Percentiles rank a stretch among this genome's conserved stretches.
Conservation (phyloP, 306 rosid genomes). For the Inga leiocalycina region DNA sequence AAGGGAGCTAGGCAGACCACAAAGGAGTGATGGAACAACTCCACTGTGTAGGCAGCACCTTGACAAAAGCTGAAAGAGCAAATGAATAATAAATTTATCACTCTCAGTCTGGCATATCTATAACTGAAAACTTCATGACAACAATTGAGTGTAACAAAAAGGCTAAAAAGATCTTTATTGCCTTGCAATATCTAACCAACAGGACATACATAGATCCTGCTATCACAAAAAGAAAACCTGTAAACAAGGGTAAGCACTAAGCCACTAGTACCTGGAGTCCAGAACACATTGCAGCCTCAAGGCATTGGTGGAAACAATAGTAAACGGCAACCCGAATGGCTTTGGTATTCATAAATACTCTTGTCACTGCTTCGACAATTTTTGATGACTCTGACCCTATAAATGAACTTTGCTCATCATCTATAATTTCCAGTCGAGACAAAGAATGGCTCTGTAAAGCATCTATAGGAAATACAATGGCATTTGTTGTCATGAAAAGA, state of each 20-base stretch:
- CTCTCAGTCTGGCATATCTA: background rate
- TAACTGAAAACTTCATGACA: slow-evolving; percentile 16
- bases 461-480: slow-evolving; percentile 67
- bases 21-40: slow-evolving; percentile 75
- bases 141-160: slow-evolving; percentile 14
- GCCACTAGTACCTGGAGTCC: slow-evolving; percentile 72
- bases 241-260: slow-evolving; percentile 13
- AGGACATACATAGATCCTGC: slow-evolving; percentile 14
- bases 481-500: slow-evolving; percentile 53
- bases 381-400: slow-evolving; percentile 61
- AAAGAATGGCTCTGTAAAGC: slow-evolving; percentile 61
- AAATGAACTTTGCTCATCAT: slow-evolving; percentile 55
- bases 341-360: slow-evolving; percentile 77
- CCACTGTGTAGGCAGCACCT: slow-evolving; percentile 79
- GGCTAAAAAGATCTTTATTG: background rate
- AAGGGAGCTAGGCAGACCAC: slow-evolving; percentile 88
- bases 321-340: slow-evolving; percentile 78
- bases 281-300: slow-evolving; percentile 74
- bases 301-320: slow-evolving; percentile 84
- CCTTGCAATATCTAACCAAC: slow-evolving; percentile 1
- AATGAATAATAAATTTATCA: slow-evolving; percentile 20
- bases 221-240: slow-evolving; percentile 12
- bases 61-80: slow-evolving; percentile 69
- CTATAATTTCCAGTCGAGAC: slow-evolving; percentile 50
- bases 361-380: slow-evolving; percentile 71